Percentiles rank a stretch among this genome's conserved stretches.
Evolutionary conservation across 169 alveolate species (phyloP).

Genomic region (Cryptosporidium sp.): DNA sequence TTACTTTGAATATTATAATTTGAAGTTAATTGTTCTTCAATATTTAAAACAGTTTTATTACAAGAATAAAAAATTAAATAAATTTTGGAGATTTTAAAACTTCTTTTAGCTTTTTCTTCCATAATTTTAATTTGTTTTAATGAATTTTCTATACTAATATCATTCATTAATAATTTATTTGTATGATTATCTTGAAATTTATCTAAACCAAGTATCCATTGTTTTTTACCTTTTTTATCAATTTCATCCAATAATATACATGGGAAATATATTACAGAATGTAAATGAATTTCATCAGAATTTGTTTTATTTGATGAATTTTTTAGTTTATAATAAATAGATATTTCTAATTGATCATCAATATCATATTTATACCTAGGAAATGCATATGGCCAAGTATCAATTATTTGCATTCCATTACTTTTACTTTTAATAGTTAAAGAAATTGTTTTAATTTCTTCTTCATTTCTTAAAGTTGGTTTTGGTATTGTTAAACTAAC

Average conservation of each 20-base stretch:
- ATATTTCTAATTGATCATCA: conserved; percentile 47
- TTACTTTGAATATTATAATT: background rate
- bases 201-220: conserved; percentile 62
- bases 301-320: background rate
- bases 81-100: conserved; percentile 47
- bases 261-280: conserved; percentile 51
- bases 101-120: conserved; percentile 69
- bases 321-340: conserved; percentile 13
- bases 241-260: conserved; percentile 45
- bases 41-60: conserved; percentile 44
- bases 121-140: conserved; percentile 14
- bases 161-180: background rate
- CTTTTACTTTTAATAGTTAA: conserved; percentile 44
- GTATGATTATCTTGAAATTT: background rate
- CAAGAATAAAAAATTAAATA: conserved; percentile 63
- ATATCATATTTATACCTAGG: conserved; percentile 55
- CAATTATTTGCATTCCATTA: conserved; percentile 13
- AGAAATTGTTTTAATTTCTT: conserved; percentile 12
- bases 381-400: conserved; percentile 62
- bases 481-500: conserved; percentile 72
- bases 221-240: conserved; percentile 46
- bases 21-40: conserved; percentile 40
- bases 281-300: conserved; percentile 28
- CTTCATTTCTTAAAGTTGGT: conserved; percentile 45
- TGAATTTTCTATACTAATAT: background rate